These are phyloP conservation scores for Fusarium sacchari DNA, from an alignment of 2,329 filamentous ascomycete species.

Conservation along the genomic window DNA sequence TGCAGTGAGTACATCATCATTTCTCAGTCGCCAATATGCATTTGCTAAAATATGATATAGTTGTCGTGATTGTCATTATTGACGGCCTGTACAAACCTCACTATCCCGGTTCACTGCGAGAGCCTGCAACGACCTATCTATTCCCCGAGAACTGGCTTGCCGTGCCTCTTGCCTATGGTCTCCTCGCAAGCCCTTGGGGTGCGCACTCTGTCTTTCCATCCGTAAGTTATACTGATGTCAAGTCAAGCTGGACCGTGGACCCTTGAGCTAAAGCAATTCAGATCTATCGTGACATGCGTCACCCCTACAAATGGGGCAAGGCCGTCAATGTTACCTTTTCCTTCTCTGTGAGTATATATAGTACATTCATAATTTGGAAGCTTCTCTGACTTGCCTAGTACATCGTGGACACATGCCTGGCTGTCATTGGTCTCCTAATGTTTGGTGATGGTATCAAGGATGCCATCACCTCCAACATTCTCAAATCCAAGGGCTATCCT, in stretches of 20 bases:
- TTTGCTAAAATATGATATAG: conserved; percentile 54
- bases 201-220: conserved; percentile 83
- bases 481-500: conserved; percentile 79
- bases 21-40: not conserved
- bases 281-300: conserved; percentile 72
- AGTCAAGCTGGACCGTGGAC: not conserved
- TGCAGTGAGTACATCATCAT: conserved; percentile 72
- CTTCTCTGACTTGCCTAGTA: conserved; percentile 60
- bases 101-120: conserved; percentile 81
- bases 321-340: conserved; percentile 83
- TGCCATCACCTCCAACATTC: conserved; percentile 90
- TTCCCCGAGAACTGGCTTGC: conserved; percentile 89
- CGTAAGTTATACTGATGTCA: conserved; percentile 48
- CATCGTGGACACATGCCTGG: conserved; percentile 82
- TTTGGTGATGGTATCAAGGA: conserved; percentile 90
- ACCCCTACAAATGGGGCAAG: conserved; percentile 82
- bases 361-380: not conserved
- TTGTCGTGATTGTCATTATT: conserved; percentile 83
- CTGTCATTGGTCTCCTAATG: conserved; percentile 88
- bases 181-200: conserved; percentile 82
- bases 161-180: conserved; percentile 85
- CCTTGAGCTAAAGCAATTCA: conserved; percentile 38
- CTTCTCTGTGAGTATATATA: conserved; percentile 72
- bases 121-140: conserved; percentile 82
- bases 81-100: conserved; percentile 88